Conservation (phyloP, 495 filamentous ascomycete genomes). For the Hypoxylon lienhwacheense region DNA sequence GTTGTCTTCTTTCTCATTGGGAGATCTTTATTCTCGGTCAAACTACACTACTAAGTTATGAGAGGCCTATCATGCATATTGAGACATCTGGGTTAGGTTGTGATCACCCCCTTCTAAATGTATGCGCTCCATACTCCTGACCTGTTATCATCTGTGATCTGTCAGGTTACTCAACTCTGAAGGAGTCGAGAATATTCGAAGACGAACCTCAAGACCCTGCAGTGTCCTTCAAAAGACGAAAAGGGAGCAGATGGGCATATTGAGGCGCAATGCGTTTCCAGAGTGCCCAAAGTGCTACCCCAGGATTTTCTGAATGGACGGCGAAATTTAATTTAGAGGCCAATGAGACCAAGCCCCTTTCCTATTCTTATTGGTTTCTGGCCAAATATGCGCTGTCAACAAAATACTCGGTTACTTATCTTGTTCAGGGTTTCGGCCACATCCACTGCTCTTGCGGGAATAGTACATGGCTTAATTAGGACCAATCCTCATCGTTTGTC, state of each 20-base stretch:
- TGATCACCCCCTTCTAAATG: constrained; percentile 13
- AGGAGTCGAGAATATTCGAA: constrained; percentile 30
- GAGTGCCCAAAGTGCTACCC: constrained; percentile 15
- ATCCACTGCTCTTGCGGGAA: constrained; percentile 15
- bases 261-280: constrained; percentile 23
- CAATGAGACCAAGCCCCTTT: constrained; percentile 27
- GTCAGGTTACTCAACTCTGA: constrained; percentile 14
- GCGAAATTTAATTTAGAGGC: constrained; percentile 34
- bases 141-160: constrained; percentile 9
- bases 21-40: constrained; percentile 19
- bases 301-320: constrained; percentile 26
- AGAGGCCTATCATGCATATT: constrained; percentile 26
- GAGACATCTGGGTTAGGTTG: constrained; percentile 25
- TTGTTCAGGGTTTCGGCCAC: constrained; percentile 19
- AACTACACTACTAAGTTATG: constrained; percentile 12
- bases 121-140: constrained; percentile 13
- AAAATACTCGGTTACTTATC: constrained; percentile 25
- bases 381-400: constrained; percentile 12
- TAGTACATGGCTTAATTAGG: constrained; percentile 18
- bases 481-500: constrained; percentile 16
- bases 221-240: constrained; percentile 14
- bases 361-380: constrained; percentile 23
- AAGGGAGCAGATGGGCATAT: constrained; percentile 26
- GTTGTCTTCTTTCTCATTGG: constrained; percentile 24
- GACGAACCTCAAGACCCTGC: constrained; percentile 15